Evolutionary conservation across 805 yeast genomes (phyloP).

Genomic region (Wickerhamomyces ciferrii): DNA sequence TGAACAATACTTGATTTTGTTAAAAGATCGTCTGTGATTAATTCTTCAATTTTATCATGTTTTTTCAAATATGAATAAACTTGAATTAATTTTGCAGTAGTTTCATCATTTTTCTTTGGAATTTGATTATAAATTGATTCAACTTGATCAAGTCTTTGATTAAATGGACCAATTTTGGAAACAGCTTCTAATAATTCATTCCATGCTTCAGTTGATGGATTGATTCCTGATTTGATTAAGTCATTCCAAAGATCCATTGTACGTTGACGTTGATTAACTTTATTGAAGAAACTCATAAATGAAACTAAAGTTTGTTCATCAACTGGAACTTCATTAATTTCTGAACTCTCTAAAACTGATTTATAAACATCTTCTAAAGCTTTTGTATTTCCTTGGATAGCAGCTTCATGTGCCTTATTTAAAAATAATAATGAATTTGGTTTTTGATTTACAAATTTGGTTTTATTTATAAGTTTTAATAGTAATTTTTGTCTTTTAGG

Average conservation of each 20-base stretch:
- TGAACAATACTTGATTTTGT: conserved; percentile 22
- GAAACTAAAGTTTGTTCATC: conserved; percentile 34
- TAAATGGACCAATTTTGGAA: conserved; percentile 20
- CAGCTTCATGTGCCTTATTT: conserved; percentile 12
- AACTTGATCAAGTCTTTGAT: conserved; percentile 29
- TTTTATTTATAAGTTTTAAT: conserved; percentile 3
- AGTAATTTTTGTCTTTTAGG: neutral
- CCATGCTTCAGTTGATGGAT: conserved; percentile 50
- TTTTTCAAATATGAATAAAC: conserved; percentile 41
- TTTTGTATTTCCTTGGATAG: conserved; percentile 15
- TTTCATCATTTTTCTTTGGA: conserved; percentile 38
- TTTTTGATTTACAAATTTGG: conserved; percentile 8
- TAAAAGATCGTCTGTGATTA: conserved; percentile 24
- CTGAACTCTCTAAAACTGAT: conserved; percentile 9
- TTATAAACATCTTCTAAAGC: neutral
- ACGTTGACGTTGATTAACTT: conserved; percentile 26
- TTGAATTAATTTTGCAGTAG: conserved; percentile 42
- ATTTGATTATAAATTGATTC: conserved; percentile 30
- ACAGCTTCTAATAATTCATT: conserved; percentile 50
- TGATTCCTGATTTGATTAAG: conserved; percentile 32
- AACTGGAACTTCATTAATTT: conserved; percentile 26
- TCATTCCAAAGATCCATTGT: conserved; percentile 46
- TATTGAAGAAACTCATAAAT: conserved; percentile 42
- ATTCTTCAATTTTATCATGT: conserved; percentile 34
- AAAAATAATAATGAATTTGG: conserved; percentile 18